These are phyloP conservation scores for Chrysoporthe cubensis DNA, from an alignment of 2,329 filamentous ascomycete genomes.

Conservation along the genomic window DNA sequence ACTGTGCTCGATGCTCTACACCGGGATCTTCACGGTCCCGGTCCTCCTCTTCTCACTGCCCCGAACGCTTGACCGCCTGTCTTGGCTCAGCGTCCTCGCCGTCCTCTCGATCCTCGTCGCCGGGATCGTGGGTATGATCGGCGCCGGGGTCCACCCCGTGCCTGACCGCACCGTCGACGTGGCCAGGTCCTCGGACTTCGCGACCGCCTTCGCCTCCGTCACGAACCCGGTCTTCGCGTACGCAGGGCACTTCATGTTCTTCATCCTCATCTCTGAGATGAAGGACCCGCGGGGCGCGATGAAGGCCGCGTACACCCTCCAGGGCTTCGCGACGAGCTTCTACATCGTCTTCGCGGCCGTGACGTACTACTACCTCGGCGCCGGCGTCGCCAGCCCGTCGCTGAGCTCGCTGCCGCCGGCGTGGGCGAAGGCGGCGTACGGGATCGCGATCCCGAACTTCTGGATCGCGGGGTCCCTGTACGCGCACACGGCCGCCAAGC, in stretches of 20 bases:
- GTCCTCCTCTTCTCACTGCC: slow-evolving; percentile 52
- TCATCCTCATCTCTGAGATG: slow-evolving; percentile 59
- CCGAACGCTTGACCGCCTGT: slow-evolving; percentile 52
- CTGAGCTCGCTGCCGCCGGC: slow-evolving; percentile 49
- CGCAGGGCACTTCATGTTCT: slow-evolving; percentile 59
- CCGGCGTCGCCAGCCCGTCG: slow-evolving; percentile 49
- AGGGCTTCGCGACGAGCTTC: slow-evolving; percentile 52
- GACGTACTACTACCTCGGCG: slow-evolving; percentile 54
- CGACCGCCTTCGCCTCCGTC: slow-evolving; percentile 49
- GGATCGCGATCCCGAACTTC: slow-evolving; percentile 54
- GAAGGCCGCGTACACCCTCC: slow-evolving; percentile 54
- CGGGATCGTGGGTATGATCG: slow-evolving; percentile 55
- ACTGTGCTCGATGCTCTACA: slow-evolving; percentile 54
- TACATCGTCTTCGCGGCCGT: slow-evolving; percentile 56
- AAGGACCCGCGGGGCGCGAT: slow-evolving; percentile 53
- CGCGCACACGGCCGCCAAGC: slow-evolving; percentile 54
- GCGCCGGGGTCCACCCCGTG: slow-evolving; percentile 48
- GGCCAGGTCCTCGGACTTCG: slow-evolving; percentile 44
- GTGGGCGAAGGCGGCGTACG: slow-evolving; percentile 56
- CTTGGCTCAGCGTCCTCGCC: slow-evolving; percentile 49
- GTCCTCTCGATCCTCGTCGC: slow-evolving; percentile 53
- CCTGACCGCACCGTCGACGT: slow-evolving; percentile 43
- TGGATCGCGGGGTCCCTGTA: slow-evolving; percentile 54
- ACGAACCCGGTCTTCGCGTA: slow-evolving; percentile 58
- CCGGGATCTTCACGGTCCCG: slow-evolving; percentile 53